These are phyloP conservation scores for Arthromyces matolae DNA, from an alignment of 768 basidiomycete genomes.

Conservation along the genomic window DNA sequence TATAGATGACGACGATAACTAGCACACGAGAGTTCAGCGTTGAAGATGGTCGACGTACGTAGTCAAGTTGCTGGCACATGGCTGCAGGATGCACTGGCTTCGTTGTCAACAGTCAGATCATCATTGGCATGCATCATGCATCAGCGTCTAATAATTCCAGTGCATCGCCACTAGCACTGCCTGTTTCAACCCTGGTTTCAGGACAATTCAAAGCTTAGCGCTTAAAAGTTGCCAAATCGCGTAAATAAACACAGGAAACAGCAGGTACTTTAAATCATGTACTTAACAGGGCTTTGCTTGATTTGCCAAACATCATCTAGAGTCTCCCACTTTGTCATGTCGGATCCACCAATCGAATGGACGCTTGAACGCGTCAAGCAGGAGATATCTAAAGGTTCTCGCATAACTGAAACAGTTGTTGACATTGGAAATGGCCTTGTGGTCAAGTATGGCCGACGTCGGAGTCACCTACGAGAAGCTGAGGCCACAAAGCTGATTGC, in stretches of 20 bases:
- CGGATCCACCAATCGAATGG: too few relatives aligned
- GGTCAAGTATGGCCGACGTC: not conserved
- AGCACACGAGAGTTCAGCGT: not conserved
- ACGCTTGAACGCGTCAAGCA: not conserved
- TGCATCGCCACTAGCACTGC: too few relatives aligned
- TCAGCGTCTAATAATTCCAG: too few relatives aligned
- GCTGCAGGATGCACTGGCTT: not conserved
- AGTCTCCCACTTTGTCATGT: too few relatives aligned
- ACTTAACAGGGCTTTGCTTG: too few relatives aligned
- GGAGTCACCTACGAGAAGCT: not conserved
- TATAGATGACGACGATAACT: not conserved
- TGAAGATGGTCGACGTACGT: not conserved
- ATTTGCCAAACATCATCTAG: too few relatives aligned
- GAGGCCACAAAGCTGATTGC: not conserved
- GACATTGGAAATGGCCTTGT: not conserved
- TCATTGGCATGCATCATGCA: too few relatives aligned
- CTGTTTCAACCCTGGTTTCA: too few relatives aligned
- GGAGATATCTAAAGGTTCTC: not conserved
- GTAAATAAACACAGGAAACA: too few relatives aligned
- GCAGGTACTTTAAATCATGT: too few relatives aligned
- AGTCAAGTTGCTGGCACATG: not conserved
- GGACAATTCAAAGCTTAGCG: too few relatives aligned
- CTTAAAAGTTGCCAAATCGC: too few relatives aligned
- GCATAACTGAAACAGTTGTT: not conserved
- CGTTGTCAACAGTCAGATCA: not conserved